Evolutionary conservation across 2,329 filamentous ascomycete species (phyloP).

Genomic region (Cercospora beticola): DNA sequence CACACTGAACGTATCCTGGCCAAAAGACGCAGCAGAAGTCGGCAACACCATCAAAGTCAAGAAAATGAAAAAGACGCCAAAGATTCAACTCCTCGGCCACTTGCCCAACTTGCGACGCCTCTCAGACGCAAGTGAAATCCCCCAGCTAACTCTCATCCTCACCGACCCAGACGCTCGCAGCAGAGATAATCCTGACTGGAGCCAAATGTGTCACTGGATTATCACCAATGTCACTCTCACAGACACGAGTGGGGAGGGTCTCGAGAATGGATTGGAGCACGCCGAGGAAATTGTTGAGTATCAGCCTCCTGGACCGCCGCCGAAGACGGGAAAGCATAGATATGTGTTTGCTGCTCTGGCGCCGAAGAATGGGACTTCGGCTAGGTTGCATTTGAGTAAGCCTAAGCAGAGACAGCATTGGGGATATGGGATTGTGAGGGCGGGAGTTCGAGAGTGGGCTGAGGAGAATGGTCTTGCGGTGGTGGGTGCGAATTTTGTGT

Average conservation of each 20-base stretch:
- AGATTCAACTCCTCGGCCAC: slow-evolving; percentile 34
- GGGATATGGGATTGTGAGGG: slow-evolving; percentile 53
- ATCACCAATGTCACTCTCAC: slow-evolving; percentile 40
- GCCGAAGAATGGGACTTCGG: slow-evolving; percentile 46
- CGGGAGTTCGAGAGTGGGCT: slow-evolving; percentile 55
- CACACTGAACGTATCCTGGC: slow-evolving; percentile 51
- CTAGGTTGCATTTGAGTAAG: slow-evolving; percentile 44
- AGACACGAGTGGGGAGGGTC: slow-evolving; percentile 1
- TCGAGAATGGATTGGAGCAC: background rate
- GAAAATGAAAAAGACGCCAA: slow-evolving; percentile 44
- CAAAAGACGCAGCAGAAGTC: slow-evolving; percentile 47
- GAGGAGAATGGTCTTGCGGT: slow-evolving; percentile 49
- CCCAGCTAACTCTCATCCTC: slow-evolving; percentile 48
- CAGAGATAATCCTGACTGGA: slow-evolving; percentile 54
- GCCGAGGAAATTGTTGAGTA: slow-evolving; percentile 49
- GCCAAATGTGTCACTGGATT: slow-evolving; percentile 60
- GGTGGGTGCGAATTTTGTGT: slow-evolving; percentile 51
- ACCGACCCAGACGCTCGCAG: slow-evolving; percentile 60
- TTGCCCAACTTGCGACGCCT: slow-evolving; percentile 13
- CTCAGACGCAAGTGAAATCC: slow-evolving; percentile 5
- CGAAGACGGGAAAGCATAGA: slow-evolving; percentile 57
- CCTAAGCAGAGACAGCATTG: slow-evolving; percentile 56
- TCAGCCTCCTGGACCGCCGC: slow-evolving; percentile 55
- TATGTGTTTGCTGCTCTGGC: slow-evolving; percentile 57
- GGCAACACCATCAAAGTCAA: slow-evolving; percentile 56